These are phyloP conservation scores for Solanum raphanifolium DNA, from an alignment of 257 asterid species.

Conservation along the genomic window DNA sequence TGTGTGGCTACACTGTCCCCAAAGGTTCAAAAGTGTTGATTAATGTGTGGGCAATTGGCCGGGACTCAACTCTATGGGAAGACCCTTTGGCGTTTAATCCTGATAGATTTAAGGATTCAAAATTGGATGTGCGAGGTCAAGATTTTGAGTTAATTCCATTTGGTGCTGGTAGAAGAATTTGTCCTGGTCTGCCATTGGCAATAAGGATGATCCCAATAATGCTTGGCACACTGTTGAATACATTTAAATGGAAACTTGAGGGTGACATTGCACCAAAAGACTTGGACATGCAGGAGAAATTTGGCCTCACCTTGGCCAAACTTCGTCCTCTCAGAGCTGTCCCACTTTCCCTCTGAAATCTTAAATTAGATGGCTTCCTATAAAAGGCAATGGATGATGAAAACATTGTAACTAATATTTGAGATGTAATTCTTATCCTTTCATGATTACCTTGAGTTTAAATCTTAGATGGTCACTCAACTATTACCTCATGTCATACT, in stretches of 20 bases:
- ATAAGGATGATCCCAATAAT: neutral
- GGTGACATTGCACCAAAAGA: neutral
- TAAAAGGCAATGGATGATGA: neutral
- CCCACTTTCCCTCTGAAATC: neutral
- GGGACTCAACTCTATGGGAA: neutral
- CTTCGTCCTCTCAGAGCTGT: neutral
- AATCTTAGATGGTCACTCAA: neutral
- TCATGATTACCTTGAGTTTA: neutral
- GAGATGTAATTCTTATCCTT: neutral
- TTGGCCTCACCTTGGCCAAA: neutral
- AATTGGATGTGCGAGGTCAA: neutral
- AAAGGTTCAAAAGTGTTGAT: neutral
- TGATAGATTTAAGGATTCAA: neutral
- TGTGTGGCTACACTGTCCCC: conserved; percentile 5
- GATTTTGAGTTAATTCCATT: conserved; percentile 7
- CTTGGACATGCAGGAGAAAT: neutral
- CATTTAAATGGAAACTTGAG: conserved; percentile 1
- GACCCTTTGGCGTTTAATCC: neutral
- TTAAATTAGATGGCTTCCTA: neutral
- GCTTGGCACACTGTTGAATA: neutral
- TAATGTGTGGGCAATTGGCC: conserved; percentile 4
- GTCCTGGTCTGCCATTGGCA: conserved; percentile 3
- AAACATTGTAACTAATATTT: neutral
- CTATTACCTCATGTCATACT: neutral
- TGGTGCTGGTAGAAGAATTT: conserved; percentile 2